phyloP scores from a whole-genome alignment of 306 rosid species.

The Citrullus colocynthis region DNA sequence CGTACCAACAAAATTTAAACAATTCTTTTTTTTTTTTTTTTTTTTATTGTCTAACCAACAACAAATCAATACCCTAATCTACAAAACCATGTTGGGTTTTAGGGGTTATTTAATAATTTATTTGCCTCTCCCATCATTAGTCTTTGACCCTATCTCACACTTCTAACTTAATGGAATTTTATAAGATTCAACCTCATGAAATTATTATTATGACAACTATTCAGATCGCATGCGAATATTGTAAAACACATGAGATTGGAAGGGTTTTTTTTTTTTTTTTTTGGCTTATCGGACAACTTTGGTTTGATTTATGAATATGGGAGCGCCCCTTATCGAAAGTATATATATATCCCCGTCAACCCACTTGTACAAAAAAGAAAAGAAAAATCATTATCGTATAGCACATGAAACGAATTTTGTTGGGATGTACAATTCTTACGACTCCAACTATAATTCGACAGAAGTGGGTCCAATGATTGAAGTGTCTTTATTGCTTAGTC shows the following conservation, averaged over 20 bases:
- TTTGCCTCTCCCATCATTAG: not conserved
- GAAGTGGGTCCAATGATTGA: constrained; percentile 2
- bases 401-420: not conserved
- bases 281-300: not conserved
- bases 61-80: not conserved
- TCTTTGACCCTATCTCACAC: not conserved
- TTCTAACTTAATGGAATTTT: not conserved
- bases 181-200: not conserved
- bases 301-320: not conserved
- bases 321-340: not conserved
- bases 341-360: not conserved
- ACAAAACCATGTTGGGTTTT: not conserved
- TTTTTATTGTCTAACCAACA: not conserved
- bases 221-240: not conserved
- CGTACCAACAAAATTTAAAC: not conserved
- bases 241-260: not conserved
- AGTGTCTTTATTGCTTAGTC: not conserved
- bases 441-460: not conserved
- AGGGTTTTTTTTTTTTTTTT: not conserved
- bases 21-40: not conserved
- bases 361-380: constrained; percentile 1
- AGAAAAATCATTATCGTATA: not conserved
- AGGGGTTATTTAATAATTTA: not conserved
- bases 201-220: no score
- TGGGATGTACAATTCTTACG: not conserved